Evolutionary conservation across 768 basidiomycete species (phyloP).

Genomic region (Clavulina sp.): DNA sequence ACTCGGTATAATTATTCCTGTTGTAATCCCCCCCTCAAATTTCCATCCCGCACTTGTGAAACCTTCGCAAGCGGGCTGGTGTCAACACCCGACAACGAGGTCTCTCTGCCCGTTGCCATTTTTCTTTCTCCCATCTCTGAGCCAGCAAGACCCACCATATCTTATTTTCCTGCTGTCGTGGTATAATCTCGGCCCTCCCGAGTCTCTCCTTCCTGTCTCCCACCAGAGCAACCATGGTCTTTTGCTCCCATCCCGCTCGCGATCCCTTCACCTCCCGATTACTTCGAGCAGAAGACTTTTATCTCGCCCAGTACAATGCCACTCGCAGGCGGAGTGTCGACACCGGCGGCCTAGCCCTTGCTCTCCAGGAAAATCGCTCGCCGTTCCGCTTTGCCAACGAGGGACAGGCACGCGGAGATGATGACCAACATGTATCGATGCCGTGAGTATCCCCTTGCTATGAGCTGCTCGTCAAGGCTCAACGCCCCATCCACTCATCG

Average conservation of each 20-base stretch:
- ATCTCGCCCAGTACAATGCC: not conserved
- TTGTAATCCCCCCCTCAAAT: too few relatives aligned
- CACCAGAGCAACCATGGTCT: not conserved
- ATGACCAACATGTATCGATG: slow-evolving; percentile 21
- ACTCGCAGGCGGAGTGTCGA: slow-evolving; percentile 55
- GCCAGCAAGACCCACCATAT: too few relatives aligned
- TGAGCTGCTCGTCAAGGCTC: slow-evolving; percentile 3
- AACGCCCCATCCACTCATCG: too few relatives aligned
- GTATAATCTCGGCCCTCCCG: not conserved
- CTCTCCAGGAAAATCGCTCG: slow-evolving; percentile 32
- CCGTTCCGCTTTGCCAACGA: too few relatives aligned
- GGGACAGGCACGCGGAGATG: slow-evolving; percentile 51
- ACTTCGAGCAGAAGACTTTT: not conserved
- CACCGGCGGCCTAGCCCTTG: slow-evolving; percentile 73
- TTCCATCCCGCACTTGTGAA: too few relatives aligned
- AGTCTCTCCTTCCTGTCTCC: not conserved
- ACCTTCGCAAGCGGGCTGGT: too few relatives aligned
- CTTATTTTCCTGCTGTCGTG: not conserved
- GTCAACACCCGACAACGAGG: too few relatives aligned
- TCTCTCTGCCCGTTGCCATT: too few relatives aligned
- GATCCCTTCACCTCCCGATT: not conserved
- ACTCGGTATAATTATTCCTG: too few relatives aligned
- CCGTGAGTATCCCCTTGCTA: slow-evolving; percentile 26
- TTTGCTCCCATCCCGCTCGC: not conserved
- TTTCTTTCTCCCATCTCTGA: too few relatives aligned